These are phyloP conservation scores for Nissolia schottii DNA, from an alignment of 306 rosid genomes.

Conservation along the genomic window DNA sequence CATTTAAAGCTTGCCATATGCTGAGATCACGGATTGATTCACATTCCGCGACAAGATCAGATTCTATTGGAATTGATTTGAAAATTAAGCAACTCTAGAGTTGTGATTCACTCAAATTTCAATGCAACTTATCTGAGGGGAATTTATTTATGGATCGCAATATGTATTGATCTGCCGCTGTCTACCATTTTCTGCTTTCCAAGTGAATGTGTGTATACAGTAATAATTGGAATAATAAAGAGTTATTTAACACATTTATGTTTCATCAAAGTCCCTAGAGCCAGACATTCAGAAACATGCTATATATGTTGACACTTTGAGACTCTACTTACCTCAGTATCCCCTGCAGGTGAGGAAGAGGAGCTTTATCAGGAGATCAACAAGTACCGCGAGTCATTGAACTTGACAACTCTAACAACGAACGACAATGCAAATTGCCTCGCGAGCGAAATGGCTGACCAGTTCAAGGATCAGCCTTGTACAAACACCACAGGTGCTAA, in stretches of 20 bases:
- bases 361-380: constrained; percentile 68
- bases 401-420: constrained; percentile 53
- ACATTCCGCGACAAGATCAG: not conserved
- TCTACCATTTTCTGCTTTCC: not conserved
- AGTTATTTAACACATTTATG: not conserved
- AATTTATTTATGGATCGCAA: not conserved
- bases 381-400: constrained; percentile 53
- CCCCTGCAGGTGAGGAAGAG: constrained; percentile 60
- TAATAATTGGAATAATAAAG: not conserved
- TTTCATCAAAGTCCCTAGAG: not conserved
- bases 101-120: not conserved
- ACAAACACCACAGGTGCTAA: constrained; percentile 89
- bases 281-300: no score
- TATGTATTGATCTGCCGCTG: not conserved
- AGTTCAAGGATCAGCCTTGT: constrained; percentile 76
- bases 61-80: constrained; percentile 2
- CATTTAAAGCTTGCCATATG: not conserved
- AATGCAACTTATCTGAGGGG: constrained; percentile 1
- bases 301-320: constrained; percentile 17
- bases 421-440: constrained; percentile 77
- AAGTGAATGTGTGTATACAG: not conserved
- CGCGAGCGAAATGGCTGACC: constrained; percentile 64
- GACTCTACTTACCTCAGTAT: constrained; percentile 2
- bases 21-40: not conserved
- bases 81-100: not conserved